A percentile compares a stretch with the other conserved stretches of the same genome.
phyloP scores from a whole-genome alignment of 2,329 filamentous ascomycete species.

The Xylaria sp. region DNA sequence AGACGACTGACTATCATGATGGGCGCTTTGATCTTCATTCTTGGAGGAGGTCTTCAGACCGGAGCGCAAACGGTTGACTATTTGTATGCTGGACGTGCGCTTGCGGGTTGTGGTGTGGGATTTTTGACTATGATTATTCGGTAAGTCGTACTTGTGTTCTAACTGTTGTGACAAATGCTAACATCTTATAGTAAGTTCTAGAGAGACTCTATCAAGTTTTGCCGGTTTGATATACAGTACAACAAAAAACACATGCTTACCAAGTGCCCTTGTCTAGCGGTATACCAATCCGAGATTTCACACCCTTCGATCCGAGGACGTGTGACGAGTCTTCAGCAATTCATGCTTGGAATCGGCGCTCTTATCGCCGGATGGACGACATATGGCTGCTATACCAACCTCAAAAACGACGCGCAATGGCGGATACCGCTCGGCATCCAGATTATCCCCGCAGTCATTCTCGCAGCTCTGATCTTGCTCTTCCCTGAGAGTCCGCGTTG shows the following conservation, averaged over 20 bases:
- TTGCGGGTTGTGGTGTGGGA: conserved; percentile 69
- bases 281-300: conserved; percentile 81
- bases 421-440: conserved; percentile 72
- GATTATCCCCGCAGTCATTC: conserved; percentile 68
- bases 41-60: conserved; percentile 77
- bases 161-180: background rate
- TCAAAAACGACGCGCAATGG: conserved; percentile 48
- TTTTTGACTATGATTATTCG: conserved; percentile 50
- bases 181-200: conserved; percentile 14
- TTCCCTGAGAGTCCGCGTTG: conserved; percentile 78
- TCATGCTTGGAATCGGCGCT: conserved; percentile 80
- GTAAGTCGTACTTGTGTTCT: conserved; percentile 31
- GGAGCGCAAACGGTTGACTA: conserved; percentile 64
- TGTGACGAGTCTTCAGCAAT: conserved; percentile 78
- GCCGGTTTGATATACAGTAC: background rate
- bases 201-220: background rate
- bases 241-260: conserved; percentile 8
- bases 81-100: conserved; percentile 71
- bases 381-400: conserved; percentile 57
- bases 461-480: conserved; percentile 66
- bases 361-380: conserved; percentile 76
- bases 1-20: conserved; percentile 71
- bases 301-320: conserved; percentile 79
- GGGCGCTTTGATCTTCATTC: conserved; percentile 72
- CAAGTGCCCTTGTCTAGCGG: conserved; percentile 41